phyloP scores from a whole-genome alignment of 2,329 filamentous ascomycete species.

The Thelonectria discophora region DNA sequence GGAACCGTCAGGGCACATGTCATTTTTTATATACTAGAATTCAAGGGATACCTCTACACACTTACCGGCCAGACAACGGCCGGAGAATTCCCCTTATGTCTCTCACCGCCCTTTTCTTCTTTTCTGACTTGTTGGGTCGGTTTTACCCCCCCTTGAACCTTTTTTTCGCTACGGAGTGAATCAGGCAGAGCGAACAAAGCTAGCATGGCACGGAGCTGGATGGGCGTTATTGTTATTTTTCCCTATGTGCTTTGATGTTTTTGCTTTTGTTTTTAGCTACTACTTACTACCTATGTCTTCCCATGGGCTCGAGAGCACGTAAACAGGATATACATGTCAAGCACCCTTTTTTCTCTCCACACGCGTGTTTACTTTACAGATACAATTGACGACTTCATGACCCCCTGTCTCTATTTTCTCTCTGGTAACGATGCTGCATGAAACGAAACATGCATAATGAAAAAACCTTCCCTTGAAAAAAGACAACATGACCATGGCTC shows the following conservation, averaged over 20 bases:
- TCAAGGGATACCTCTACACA: background rate
- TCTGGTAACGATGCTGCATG: background rate
- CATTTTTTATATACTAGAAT: background rate
- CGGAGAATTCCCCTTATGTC: background rate
- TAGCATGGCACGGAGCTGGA: conserved; percentile 25
- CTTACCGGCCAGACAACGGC: background rate
- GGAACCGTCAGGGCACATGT: conserved; percentile 4
- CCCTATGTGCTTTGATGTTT: background rate
- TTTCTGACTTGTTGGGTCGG: background rate
- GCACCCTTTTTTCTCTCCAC: no score
- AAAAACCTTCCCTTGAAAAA: background rate
- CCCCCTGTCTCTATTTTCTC: background rate
- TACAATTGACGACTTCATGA: conserved; percentile 10
- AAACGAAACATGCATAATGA: no score
- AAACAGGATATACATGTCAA: no score
- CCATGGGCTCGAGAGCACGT: background rate
- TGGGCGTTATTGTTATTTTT: conserved; percentile 14
- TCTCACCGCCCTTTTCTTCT: background rate
- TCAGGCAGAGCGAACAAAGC: conserved; percentile 22
- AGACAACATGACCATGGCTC: conserved; percentile 11
- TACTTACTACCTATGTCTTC: background rate
- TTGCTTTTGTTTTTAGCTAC: background rate
- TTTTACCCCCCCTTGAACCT: background rate
- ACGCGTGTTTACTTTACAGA: no score
- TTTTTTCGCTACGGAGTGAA: conserved; percentile 16